These are phyloP conservation scores for Phragmites australis DNA, from an alignment of 176 grass and related monocot genomes.

Conservation along the genomic window DNA sequence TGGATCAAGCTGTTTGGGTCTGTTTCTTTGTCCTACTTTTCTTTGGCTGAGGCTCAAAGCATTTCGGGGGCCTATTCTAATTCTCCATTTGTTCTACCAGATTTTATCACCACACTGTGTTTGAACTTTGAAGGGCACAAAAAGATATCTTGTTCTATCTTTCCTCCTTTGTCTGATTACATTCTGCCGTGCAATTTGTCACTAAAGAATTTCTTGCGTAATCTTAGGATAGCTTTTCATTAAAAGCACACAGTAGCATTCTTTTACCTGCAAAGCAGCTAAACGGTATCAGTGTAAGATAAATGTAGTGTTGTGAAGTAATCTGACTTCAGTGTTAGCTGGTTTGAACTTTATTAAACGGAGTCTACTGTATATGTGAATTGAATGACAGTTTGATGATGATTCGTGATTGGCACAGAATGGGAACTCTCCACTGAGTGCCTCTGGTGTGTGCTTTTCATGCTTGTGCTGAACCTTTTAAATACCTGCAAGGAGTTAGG, in stretches of 20 bases:
- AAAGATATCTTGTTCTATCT: conserved; percentile 50
- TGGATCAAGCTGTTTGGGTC: conserved; percentile 42
- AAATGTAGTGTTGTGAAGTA: conserved; percentile 7
- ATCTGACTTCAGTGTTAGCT: neutral
- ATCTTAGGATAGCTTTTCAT: conserved; percentile 19
- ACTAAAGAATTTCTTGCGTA: conserved; percentile 29
- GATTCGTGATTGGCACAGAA: conserved; percentile 6
- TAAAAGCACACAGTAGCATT: conserved; percentile 29
- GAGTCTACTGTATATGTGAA: neutral
- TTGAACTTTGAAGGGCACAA: conserved; percentile 60
- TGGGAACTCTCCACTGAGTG: neutral
- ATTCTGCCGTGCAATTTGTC: conserved; percentile 25
- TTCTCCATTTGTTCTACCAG: conserved; percentile 56
- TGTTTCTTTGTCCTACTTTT: conserved; percentile 60
- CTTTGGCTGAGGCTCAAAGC: conserved; percentile 52
- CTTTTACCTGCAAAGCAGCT: conserved; percentile 23
- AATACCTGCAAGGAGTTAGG: conserved; percentile 3
- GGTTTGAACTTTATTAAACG: neutral
- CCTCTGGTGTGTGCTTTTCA: neutral
- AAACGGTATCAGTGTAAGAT: conserved; percentile 17
- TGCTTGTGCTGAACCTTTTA: conserved; percentile 10
- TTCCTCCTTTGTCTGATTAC: conserved; percentile 32
- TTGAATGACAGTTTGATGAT: conserved; percentile 11
- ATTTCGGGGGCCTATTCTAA: conserved; percentile 58
- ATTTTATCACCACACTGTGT: conserved; percentile 58